phyloP scores from a whole-genome alignment of 176 grass and related monocot genomes.

The Zizania latifolia region DNA sequence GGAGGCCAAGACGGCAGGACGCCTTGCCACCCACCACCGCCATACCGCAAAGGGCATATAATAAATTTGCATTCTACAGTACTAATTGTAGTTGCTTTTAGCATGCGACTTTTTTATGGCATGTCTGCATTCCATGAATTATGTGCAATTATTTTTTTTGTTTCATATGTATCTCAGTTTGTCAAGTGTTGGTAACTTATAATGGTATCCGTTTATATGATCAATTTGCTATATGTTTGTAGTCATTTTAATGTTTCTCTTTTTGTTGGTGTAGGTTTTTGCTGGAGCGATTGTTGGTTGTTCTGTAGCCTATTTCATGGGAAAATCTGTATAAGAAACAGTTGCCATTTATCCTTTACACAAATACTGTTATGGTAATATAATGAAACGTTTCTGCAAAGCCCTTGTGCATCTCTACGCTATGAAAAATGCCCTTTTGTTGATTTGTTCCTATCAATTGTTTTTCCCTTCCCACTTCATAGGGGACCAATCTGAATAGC shows the following conservation, averaged over 20 bases:
- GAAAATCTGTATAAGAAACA: slow-evolving; percentile 55
- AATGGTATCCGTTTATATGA: neutral
- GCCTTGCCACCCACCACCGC: too few species aligned
- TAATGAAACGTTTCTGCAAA: neutral
- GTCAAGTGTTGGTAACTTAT: neutral
- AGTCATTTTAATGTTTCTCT: neutral
- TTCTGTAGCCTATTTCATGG: slow-evolving; percentile 52
- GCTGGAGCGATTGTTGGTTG: slow-evolving; percentile 77
- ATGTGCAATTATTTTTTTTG: neutral
- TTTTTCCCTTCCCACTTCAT: neutral
- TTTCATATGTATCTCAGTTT: neutral
- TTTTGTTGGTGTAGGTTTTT: slow-evolving; percentile 49
- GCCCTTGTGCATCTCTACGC: neutral
- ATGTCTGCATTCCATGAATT: neutral
- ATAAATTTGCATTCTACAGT: neutral
- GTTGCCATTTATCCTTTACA: slow-evolving; percentile 15
- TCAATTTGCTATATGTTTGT: neutral
- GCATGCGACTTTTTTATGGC: neutral
- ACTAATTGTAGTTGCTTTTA: neutral
- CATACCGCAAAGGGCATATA: too few species aligned
- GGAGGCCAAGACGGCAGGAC: too few species aligned
- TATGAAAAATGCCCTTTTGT: neutral
- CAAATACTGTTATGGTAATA: slow-evolving; percentile 12
- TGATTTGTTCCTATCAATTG: neutral
- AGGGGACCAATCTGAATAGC: neutral